Base-by-base conservation (phyloP, 441 rosid species). In the Melastoma candidum region DNA sequence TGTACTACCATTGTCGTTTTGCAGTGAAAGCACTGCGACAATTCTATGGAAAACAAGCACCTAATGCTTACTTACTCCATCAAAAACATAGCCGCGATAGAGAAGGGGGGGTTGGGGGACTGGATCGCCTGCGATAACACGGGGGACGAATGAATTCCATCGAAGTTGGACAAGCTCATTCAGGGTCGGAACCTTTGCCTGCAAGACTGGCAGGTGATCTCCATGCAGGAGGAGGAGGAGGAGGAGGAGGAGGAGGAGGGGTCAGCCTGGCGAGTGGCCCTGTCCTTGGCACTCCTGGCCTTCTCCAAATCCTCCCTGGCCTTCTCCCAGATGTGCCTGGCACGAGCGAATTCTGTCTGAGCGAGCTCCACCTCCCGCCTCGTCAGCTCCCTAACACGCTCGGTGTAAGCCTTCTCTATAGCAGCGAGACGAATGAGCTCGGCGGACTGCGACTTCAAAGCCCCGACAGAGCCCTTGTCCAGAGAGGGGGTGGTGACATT, bases 131-230 rank as follows among this genome's bases (percentile, higher is more conserved):
- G 22, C 22, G 22, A 12, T 27, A 24, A 44, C 32, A 11, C 12
- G 9, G 49, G 11, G 25, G 45, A 44, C 9, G 4, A 17, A 52
- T 52, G 26, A 39, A 14, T 24, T 24, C 32, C 56, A 14, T 52
- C 22, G 22, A 17, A 17, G 22, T 17, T 17, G 22, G 22, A 17
- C 22, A 17, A 17, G 9, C 45, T 0, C 22, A 22, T 32, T 9
- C 45, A 43, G n/a, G 83, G 80, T 76, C 82, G 83, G 74, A 92
- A 88, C 72, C 80, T 84, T 72, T 84, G 94, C 70, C 94, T 81
- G 77, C 98, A 88, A 67, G 95, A 88, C 14, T 88, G 97, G 58
- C 98, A 92, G 73, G 98, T 92, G 78, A 88, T 81, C 83, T 92
- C 92, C 81, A 81, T 74, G 84, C 90, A 29, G 39, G 6, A 32